A percentile compares a stretch with the other conserved stretches of the same genome.
phyloP scores from a whole-genome alignment of 495 filamentous ascomycete species.

The Podospora australis region DNA sequence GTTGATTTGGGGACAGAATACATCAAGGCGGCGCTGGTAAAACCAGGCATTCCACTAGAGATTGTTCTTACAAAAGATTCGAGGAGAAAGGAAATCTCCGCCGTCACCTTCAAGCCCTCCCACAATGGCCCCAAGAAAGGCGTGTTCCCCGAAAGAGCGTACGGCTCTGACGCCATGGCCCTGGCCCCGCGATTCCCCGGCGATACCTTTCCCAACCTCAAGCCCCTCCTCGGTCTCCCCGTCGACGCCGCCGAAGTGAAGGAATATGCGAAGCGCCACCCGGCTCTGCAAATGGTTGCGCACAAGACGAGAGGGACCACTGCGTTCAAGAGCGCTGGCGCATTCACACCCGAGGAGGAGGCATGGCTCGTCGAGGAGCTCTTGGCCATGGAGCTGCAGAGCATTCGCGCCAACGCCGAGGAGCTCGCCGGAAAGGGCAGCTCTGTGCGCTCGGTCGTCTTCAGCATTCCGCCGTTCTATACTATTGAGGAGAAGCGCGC shows the following conservation, averaged over 20 bases:
- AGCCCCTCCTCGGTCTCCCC: constrained; percentile 70
- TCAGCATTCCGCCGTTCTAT: constrained; percentile 90
- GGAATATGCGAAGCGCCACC: constrained; percentile 65
- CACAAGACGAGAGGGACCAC: constrained; percentile 61
- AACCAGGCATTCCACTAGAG: constrained; percentile 95
- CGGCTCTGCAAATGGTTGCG: constrained; percentile 53
- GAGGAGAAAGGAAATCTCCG: constrained; percentile 87
- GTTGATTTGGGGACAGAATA: constrained; percentile 96
- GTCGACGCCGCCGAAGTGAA: constrained; percentile 55
- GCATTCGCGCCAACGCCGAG: constrained; percentile 81
- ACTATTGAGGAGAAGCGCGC: constrained; percentile 82
- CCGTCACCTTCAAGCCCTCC: constrained; percentile 86
- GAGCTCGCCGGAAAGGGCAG: constrained; percentile 71
- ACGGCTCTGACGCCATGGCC: constrained; percentile 85
- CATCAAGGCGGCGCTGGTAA: constrained; percentile 93
- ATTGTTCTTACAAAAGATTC: constrained; percentile 99
- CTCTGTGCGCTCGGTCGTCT: constrained; percentile 69
- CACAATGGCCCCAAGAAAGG: constrained; percentile 50
- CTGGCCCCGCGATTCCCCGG: constrained; percentile 80
- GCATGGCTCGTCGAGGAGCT: constrained; percentile 87
- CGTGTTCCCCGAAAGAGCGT: constrained; percentile 78
- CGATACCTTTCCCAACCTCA: constrained; percentile 92
- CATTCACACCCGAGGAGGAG: constrained; percentile 59
- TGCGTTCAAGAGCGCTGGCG: constrained; percentile 63
- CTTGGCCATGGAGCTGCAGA: constrained; percentile 92